Base-by-base conservation (phyloP, 371 early-diverging fungal genomes). In the Mortierella sp. region DNA sequence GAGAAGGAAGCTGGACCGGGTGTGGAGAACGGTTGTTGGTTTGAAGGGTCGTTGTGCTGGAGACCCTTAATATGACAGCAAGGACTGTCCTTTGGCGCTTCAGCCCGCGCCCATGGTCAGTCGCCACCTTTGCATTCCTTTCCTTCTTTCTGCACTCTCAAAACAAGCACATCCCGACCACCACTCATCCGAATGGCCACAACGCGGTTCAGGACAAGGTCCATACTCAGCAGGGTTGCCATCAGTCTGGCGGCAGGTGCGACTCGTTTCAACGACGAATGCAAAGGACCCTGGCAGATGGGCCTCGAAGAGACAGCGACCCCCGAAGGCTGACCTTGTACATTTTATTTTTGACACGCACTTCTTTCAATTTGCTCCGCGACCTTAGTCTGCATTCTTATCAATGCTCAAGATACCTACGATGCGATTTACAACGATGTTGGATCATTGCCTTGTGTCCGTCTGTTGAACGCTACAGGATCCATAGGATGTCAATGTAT, bases 401-500 rank as follows among this genome's bases (percentile, higher is more conserved):
- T 59, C 24, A 67, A 43, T 13, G 81, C 85, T 21, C 81, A 84
- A 50, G 78, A 75, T 34, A 28, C 89, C 34, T 89, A 92, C 75
- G 91, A 91, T 31, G 82, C 83, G 72, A 83, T 92, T 13, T 93
- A 93, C 82, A 91, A 88, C 53, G 88, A 91, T 76, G 77, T 92
- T 40, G 87, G 87, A 69, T 92, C 89, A 28, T 88, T 90, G 85
- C 92, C 93, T 1, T 93, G 94, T 76, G 89, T 93, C 9, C 89
- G 93, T n/a, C 81, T 94, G 44, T 82, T 93, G 26, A 91, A 91
- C 79, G 90, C 93, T 5, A 89, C 91, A 13, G 91, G 90, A 21
- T 76, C 86, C 34, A 86, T 92, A 71, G 95, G 95, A 24, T 94
- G 94, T 64, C 91, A 92, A 70, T 85, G 93, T 92, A 90, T 73